Conservation (phyloP, 23 red algal genomes). For the Pyropia haitanensis region DNA sequence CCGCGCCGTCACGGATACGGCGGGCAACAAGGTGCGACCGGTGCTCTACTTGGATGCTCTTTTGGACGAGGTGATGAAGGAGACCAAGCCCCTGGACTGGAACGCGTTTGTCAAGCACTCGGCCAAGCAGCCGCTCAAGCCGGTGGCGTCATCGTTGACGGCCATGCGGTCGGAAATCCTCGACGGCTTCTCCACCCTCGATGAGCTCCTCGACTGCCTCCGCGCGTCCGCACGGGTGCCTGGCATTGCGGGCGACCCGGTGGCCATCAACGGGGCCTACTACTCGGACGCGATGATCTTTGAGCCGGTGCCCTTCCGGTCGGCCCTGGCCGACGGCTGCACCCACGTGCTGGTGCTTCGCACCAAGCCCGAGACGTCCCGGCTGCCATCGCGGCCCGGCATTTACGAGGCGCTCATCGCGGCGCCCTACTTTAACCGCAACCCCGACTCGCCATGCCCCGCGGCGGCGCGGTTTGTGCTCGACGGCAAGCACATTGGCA, state of each 20-base stretch:
- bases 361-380: slow-evolving; percentile 27
- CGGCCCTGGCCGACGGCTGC: slow-evolving; percentile 46
- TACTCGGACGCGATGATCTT: slow-evolving; percentile 58
- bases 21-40: slow-evolving; percentile 12
- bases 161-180: slow-evolving; percentile 14
- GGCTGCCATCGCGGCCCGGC: slow-evolving; percentile 26
- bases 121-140: slow-evolving; percentile 40
- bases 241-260: slow-evolving; percentile 72
- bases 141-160: slow-evolving; percentile 42
- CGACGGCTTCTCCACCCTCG: slow-evolving; percentile 24
- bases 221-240: slow-evolving; percentile 68
- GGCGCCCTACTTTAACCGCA: slow-evolving; percentile 25
- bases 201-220: slow-evolving; percentile 44
- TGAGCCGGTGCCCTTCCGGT: slow-evolving; percentile 67
- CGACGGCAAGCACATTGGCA: slow-evolving; percentile 18
- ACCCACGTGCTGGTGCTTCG: slow-evolving; percentile 77
- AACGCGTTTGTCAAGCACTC: slow-evolving; percentile 19
- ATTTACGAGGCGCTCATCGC: slow-evolving; percentile 68
- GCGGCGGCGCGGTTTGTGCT: slow-evolving; percentile 21
- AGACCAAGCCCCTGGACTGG: slow-evolving; percentile 58
- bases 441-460: not conserved
- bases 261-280: slow-evolving; percentile 37
- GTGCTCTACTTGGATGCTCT: slow-evolving; percentile 65
- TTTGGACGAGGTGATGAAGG: slow-evolving; percentile 56
- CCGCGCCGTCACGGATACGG: not conserved